phyloP scores from a whole-genome alignment of 1,139 yeast species.

The Zygosaccharomyces pseudobailii region DNA sequence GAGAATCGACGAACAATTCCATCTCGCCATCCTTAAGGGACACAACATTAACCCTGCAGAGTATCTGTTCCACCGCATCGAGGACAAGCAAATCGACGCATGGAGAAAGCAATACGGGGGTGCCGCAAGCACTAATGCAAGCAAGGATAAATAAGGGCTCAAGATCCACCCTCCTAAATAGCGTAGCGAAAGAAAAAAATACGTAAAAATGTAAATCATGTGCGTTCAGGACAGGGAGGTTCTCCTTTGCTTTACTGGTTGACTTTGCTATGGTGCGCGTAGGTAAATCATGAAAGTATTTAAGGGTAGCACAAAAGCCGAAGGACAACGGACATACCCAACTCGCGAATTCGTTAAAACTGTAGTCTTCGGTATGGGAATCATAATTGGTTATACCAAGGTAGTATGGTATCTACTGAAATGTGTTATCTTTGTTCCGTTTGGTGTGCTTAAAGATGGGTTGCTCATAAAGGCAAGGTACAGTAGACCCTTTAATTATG shows the following conservation, averaged over 20 bases:
- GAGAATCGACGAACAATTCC: slow-evolving; percentile 71
- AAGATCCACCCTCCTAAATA: not conserved
- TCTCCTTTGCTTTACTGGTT: not conserved
- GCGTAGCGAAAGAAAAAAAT: not conserved
- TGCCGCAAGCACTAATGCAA: slow-evolving; percentile 35
- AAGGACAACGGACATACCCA: not conserved
- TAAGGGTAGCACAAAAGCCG: not conserved
- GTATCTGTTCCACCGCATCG: slow-evolving; percentile 87
- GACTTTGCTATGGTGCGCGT: not conserved
- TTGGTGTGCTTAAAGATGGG: not conserved
- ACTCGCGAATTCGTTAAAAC: not conserved
- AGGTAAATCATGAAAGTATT: not conserved
- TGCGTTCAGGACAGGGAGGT: not conserved
- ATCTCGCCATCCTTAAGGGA: slow-evolving; percentile 63
- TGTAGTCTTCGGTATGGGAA: not conserved
- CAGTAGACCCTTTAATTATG: not conserved
- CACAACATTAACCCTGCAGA: slow-evolving; percentile 90
- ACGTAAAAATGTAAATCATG: not conserved
- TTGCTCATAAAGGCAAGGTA: not conserved
- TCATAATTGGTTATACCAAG: not conserved
- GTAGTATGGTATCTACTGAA: not conserved
- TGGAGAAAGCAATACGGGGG: slow-evolving; percentile 91
- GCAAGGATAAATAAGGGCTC: not conserved
- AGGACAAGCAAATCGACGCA: slow-evolving; percentile 77
- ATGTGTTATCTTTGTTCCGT: not conserved